Percentiles rank a stretch among this genome's conserved stretches.
Conservation (phyloP, 805 yeast species). For the Candida bentonensis region DNA sequence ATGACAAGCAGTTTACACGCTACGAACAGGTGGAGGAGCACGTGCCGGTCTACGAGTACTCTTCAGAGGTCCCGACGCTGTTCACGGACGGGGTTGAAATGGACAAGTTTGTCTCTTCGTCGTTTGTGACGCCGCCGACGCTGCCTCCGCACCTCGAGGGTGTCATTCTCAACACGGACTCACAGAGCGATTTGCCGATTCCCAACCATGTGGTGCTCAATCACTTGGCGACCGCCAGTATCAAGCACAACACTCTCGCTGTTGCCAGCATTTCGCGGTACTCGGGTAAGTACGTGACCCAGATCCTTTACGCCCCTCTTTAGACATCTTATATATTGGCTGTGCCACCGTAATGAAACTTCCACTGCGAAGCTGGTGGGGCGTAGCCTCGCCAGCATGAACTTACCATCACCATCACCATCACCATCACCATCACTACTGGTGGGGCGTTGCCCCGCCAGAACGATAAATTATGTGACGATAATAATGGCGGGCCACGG, state of each 20-base stretch:
- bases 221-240: conserved; percentile 90
- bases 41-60: conserved; percentile 64
- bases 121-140: conserved; percentile 75
- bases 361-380: too few relatives aligned
- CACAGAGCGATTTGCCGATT: conserved; percentile 77
- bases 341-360: too few relatives aligned
- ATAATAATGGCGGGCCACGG: too few relatives aligned
- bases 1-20: conserved; percentile 5
- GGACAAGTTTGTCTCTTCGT: conserved; percentile 25
- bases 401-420: too few relatives aligned
- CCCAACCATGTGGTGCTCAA: conserved; percentile 92
- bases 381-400: too few relatives aligned
- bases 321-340: conserved; percentile 28
- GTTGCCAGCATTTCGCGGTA: conserved; percentile 87
- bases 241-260: conserved; percentile 84
- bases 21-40: conserved; percentile 6
- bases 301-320: conserved; percentile 79
- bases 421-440: too few relatives aligned
- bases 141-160: conserved; percentile 93
- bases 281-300: conserved; percentile 85
- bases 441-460: too few relatives aligned
- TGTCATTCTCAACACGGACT: conserved; percentile 75
- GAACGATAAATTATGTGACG: too few relatives aligned
- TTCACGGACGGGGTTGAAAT: conserved; percentile 31
- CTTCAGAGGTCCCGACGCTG: conserved; percentile 28